Percentiles rank a stretch among this genome's conserved stretches.
These are phyloP conservation scores for Bidens hawaiensis DNA, from an alignment of 140 eudicot genomes.

Conservation along the genomic window DNA sequence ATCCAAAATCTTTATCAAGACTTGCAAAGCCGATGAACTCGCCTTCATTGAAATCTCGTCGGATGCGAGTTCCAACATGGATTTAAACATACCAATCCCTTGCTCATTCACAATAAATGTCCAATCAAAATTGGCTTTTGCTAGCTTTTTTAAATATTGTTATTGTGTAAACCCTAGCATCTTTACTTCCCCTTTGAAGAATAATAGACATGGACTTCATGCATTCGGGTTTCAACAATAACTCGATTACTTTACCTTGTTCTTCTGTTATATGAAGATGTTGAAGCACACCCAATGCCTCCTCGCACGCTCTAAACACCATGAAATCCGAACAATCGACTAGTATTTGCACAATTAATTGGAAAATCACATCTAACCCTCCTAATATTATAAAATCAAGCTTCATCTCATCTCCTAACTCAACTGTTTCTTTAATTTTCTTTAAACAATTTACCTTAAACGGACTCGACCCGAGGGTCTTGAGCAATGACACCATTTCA, in stretches of 20 bases:
- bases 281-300: constrained; percentile 55
- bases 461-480: constrained; percentile 46
- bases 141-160: constrained; percentile 45
- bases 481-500: constrained; percentile 46
- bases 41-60: constrained; percentile 62
- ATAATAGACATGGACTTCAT: constrained; percentile 56
- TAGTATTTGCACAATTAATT: constrained; percentile 46
- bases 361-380: constrained; percentile 57
- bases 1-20: constrained; percentile 41
- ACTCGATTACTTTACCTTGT: constrained; percentile 31
- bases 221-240: constrained; percentile 50
- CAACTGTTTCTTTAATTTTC: constrained; percentile 43
- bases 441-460: constrained; percentile 55
- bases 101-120: constrained; percentile 42
- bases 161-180: constrained; percentile 55
- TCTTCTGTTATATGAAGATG: constrained; percentile 30
- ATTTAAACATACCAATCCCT: constrained; percentile 61
- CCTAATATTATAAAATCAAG: constrained; percentile 48
- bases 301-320: constrained; percentile 65
- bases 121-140: constrained; percentile 43
- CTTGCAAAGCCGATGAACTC: constrained; percentile 57
- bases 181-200: constrained; percentile 70
- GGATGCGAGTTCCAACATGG: constrained; percentile 62
- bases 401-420: constrained; percentile 46
- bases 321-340: constrained; percentile 53